A percentile compares a stretch with the other conserved stretches of the same genome.
Conservation (phyloP, 495 filamentous ascomycete species). For the Aspergillus sparsus region DNA sequence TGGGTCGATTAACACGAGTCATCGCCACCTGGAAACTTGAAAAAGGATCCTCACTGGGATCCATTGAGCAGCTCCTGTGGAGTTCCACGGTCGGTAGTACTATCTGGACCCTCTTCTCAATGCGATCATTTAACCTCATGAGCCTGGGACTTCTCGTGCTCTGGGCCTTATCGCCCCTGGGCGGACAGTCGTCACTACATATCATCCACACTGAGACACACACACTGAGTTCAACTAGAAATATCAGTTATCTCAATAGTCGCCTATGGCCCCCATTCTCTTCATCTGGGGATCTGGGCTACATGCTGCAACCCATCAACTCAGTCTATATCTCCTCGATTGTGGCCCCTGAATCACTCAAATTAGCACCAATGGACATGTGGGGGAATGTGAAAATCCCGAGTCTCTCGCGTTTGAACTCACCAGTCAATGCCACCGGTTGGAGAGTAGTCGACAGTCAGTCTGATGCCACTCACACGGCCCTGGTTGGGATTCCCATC, state of each 20-base stretch:
- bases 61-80: constrained; percentile 1
- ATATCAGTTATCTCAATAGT: background rate
- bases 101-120: background rate
- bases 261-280: background rate
- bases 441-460: background rate
- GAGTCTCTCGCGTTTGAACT: background rate
- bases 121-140: constrained; percentile 1
- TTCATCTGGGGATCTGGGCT: background rate
- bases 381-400: constrained; percentile 12
- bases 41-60: background rate
- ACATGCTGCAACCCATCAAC: background rate
- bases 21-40: constrained; percentile 10
- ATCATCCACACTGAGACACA: constrained; percentile 1
- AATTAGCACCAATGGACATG: background rate
- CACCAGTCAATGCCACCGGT: background rate
- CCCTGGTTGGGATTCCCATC: background rate
- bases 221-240: background rate
- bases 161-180: constrained; percentile 8
- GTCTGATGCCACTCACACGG: background rate
- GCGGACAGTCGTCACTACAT: constrained; percentile 6
- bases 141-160: background rate
- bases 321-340: background rate
- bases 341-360: background rate
- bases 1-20: background rate
- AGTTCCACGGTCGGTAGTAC: constrained; percentile 3